phyloP scores from a whole-genome alignment of 1,139 yeast genomes.

The Nadsonia starkeyi-henricii region DNA sequence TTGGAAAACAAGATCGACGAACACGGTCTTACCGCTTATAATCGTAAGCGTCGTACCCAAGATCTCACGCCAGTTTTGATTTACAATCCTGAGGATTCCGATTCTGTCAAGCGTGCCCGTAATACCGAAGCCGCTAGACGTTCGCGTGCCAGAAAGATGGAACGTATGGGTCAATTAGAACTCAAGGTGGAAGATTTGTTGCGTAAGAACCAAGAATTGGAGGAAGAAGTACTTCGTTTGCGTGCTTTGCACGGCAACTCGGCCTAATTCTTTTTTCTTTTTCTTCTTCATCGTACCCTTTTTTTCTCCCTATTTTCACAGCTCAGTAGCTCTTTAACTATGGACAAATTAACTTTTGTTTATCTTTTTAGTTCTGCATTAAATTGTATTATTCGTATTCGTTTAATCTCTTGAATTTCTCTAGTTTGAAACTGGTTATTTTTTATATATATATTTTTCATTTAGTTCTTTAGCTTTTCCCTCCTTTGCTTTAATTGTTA shows the following conservation, averaged over 20 bases:
- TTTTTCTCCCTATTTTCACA: too few relatives aligned
- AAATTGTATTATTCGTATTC: too few relatives aligned
- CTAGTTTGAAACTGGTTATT: too few relatives aligned
- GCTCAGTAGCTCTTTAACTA: too few relatives aligned
- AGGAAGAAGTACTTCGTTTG: slow-evolving; percentile 18
- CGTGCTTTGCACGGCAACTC: not conserved
- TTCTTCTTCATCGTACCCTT: too few relatives aligned
- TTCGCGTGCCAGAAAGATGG: slow-evolving; percentile 90
- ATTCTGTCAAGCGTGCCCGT: slow-evolving; percentile 68
- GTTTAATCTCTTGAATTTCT: too few relatives aligned
- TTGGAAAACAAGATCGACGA: slow-evolving; percentile 22
- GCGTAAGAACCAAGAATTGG: slow-evolving; percentile 20
- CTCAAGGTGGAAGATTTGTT: slow-evolving; percentile 58
- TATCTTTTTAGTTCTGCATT: too few relatives aligned
- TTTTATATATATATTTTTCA: too few relatives aligned
- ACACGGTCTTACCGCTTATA: slow-evolving; percentile 26
- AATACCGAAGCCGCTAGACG: slow-evolving; percentile 97
- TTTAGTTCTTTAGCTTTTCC: too few relatives aligned
- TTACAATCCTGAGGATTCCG: slow-evolving; percentile 42
- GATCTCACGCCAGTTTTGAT: slow-evolving; percentile 52
- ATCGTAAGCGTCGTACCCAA: slow-evolving; percentile 26
- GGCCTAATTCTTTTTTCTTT: too few relatives aligned
- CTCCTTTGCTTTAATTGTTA: too few relatives aligned
- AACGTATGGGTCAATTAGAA: slow-evolving; percentile 81
- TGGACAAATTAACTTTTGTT: too few relatives aligned